Conservation (phyloP, 202 grass and related monocot genomes). For the Miscanthus sacchariflorus region DNA sequence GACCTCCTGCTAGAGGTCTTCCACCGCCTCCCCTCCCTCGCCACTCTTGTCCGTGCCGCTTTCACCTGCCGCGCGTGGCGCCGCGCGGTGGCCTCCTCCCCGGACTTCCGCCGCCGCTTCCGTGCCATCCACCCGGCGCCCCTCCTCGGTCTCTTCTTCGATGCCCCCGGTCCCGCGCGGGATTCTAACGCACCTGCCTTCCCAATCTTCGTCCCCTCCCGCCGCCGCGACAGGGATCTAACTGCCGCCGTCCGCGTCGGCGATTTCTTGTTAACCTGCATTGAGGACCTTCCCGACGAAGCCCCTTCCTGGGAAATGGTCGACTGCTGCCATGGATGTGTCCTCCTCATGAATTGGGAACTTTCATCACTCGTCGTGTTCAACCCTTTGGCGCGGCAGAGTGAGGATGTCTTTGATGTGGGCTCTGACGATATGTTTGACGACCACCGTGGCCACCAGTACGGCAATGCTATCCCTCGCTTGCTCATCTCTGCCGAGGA, state of each 20-base stretch:
- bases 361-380: too few relatives aligned
- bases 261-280: background rate
- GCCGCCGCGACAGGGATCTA: constrained; percentile 1
- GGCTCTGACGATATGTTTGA: too few relatives aligned
- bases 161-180: background rate
- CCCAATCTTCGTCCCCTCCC: constrained; percentile 12
- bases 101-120: constrained; percentile 29
- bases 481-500: background rate
- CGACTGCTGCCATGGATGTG: background rate
- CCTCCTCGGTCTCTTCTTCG: constrained; percentile 24
- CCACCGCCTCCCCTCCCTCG: constrained; percentile 33
- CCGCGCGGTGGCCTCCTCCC: constrained; percentile 25
- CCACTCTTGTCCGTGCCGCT: constrained; percentile 24
- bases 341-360: background rate
- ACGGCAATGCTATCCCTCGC: too few relatives aligned
- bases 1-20: constrained; percentile 38
- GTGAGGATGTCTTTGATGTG: background rate
- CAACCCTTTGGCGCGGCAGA: background rate
- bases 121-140: constrained; percentile 6
- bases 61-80: constrained; percentile 18
- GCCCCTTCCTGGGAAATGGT: background rate
- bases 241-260: background rate
- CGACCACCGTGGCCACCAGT: too few relatives aligned
- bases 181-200: background rate
- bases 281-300: background rate